Conservation (phyloP, 2,329 filamentous ascomycete genomes). For the Trichoderma hamatum region DNA sequence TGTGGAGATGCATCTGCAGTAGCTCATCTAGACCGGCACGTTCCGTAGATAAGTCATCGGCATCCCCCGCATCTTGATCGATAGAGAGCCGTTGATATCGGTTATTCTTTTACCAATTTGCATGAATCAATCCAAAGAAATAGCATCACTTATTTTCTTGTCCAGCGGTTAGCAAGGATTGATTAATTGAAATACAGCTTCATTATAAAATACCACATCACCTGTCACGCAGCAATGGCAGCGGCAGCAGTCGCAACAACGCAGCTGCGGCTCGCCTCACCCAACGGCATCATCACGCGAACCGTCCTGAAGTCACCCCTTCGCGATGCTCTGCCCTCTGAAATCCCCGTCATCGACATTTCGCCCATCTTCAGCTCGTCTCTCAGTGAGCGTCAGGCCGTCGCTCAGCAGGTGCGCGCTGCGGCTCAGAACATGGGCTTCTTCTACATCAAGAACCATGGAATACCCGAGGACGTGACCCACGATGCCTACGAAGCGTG, state of each 20-base stretch:
- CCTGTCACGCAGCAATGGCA: slow-evolving; percentile 10
- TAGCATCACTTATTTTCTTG: neutral
- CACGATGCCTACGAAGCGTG: slow-evolving; percentile 40
- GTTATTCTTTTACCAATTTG: neutral
- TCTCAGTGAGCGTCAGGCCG: slow-evolving; percentile 40
- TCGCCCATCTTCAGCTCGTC: slow-evolving; percentile 44
- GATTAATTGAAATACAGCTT: neutral
- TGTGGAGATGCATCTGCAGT: neutral
- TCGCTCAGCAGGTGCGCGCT: slow-evolving; percentile 47
- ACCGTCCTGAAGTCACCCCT: slow-evolving; percentile 41
- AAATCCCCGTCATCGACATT: slow-evolving; percentile 60
- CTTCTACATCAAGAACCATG: slow-evolving; percentile 59
- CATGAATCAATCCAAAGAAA: neutral
- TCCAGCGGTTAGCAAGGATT: rapidly evolving
- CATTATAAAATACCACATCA: neutral
- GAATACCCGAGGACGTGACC: slow-evolving; percentile 42
- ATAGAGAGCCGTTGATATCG: neutral
- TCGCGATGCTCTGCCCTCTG: slow-evolving; percentile 43
- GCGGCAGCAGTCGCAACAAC: slow-evolving; percentile 31
- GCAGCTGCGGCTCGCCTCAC: slow-evolving; percentile 42
- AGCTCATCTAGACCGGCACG: neutral
- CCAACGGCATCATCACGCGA: slow-evolving; percentile 43
- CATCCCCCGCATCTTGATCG: neutral
- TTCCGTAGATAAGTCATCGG: neutral
- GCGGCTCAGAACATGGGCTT: slow-evolving; percentile 57